Base-by-base conservation (phyloP, 2,329 filamentous ascomycete species). In the Alternaria infectoria region DNA sequence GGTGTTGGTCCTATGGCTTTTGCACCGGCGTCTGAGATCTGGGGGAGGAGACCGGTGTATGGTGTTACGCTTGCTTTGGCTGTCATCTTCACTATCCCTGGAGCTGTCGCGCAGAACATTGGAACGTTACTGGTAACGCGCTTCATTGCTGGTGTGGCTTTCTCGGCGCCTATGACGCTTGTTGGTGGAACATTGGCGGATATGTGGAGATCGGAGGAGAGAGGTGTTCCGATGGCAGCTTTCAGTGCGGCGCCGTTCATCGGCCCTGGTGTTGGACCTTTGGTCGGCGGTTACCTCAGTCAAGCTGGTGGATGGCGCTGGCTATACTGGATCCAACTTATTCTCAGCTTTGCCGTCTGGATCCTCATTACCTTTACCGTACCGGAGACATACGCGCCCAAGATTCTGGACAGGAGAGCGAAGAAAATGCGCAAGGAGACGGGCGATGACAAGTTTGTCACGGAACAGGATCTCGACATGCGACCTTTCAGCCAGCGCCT, bases 291-390 rank as follows among this genome's bases (percentile, higher is more conserved):
- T 2, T 96, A 89, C 76, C 83, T 96, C 2, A 86, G 86, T 8
- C 90, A 93, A 69, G 87, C 86, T 0, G 81, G 84, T 0, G 90
- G 90, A 40, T 96, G 93, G 93, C 83, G 92, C 68, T 96, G 92
- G 91, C 83, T 96, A 0, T 96, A 96, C 82, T 95, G 91, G 90
- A 87, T 97, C 70, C 92, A 95, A 74, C 83, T 96, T 11, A 96
- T 97, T 73, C 76, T 96, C 12, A 84, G 91, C 25, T 89, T 85
- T 13, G 76, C 90, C 52, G 87, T 90, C 70, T 96, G 91, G 88
- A 64, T 91, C 17, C 77, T 95, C 64, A 93, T 96, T 79, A 90
- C 90, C 28, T 94, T 96, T 80, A 96, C 92, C n/a, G 90, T 97
- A 0, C 92, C 93, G 1, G 93, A 97, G 80, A 97, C 93, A 0